Evolutionary conservation across 2,329 filamentous ascomycete species (phyloP), one percentile per base, ranked within the genome.

Genomic region (Amauroascus verrucosus): DNA sequence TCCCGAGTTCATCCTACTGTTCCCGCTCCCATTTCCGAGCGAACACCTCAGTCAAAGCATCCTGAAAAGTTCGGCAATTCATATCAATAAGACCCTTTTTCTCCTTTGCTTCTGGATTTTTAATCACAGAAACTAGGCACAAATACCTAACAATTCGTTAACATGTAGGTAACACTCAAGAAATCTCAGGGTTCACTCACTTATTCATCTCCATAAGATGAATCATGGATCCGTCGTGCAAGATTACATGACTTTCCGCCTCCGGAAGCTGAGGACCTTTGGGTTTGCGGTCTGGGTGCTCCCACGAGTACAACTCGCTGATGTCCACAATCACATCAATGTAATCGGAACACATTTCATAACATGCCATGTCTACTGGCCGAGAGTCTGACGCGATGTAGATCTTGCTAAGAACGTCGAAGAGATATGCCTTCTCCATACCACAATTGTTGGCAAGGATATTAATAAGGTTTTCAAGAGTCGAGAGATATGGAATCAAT

Each of bases 261-360:
- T 80, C 77, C 48, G 75, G 74, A 45, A 71, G 70, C 60, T 74
- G 72, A 6, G 71, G 69, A 0, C 71, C 72, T 47, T 68, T 67
- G 3, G 67, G 61, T 48, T 68, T 68, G 53, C 68, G 70, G 51
- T 64, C 65, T 48, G 64, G 68, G 32, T 78, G 70, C 58, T 79
- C 75, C 78, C 78, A 97, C 44, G 90, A 91, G 65, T 96, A 98
- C 37, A 98, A 85, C 66, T 97, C 91, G 26, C 88, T 93, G 51
- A 97, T 86, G 67, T 98, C 93, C 55, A 97, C 91, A 57, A 98
- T 95, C 56, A 97, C 89, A 68, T 98, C 93, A 61, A 98, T 96
- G 67, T 95, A 97, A 67, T 98, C 93, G 48, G 88, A 95, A 73
- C 93, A 98, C 65, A 97, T 95, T 72, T 97, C 93, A 69, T 98